These are phyloP conservation scores for Rhizopogon vinicolor DNA, from an alignment of 768 basidiomycete genomes.

Conservation along the genomic window DNA sequence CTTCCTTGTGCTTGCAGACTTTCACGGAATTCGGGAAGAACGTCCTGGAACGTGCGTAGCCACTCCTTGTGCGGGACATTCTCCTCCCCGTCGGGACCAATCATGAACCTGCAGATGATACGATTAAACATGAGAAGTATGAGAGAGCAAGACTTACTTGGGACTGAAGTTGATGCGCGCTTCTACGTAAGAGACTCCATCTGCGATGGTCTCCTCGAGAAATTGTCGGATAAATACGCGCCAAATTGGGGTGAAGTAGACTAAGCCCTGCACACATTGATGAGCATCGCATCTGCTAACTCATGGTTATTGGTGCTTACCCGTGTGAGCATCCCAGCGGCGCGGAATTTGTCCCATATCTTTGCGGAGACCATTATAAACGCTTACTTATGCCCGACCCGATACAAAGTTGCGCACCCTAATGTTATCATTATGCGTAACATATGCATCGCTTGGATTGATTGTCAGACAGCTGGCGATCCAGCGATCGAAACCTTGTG, in stretches of 20 bases:
- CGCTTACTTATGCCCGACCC: not conserved
- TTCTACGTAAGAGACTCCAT: conserved; percentile 72
- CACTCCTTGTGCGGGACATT: conserved; percentile 57
- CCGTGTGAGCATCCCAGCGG: conserved; percentile 43
- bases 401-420: conserved; percentile 38
- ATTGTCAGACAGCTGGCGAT: conserved; percentile 56
- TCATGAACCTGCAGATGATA: conserved; percentile 43
- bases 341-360: conserved; percentile 76
- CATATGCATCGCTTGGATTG: conserved; percentile 66
- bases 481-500: conserved; percentile 67
- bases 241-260: conserved; percentile 54
- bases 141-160: conserved; percentile 35
- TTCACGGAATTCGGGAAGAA: conserved; percentile 48
- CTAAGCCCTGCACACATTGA: conserved; percentile 24
- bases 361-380: conserved; percentile 18
- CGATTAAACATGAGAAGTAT: not conserved
- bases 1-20: conserved; percentile 49
- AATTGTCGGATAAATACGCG: conserved; percentile 58
- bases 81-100: conserved; percentile 50
- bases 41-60: conserved; percentile 47
- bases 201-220: conserved; percentile 55
- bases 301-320: conserved; percentile 28
- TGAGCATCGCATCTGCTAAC: not conserved
- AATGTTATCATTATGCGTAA: conserved; percentile 63
- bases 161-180: conserved; percentile 59